Evolutionary conservation across 2,329 filamentous ascomycete genomes (phyloP).

Genomic region (Pseudogymnoascus sp.): DNA sequence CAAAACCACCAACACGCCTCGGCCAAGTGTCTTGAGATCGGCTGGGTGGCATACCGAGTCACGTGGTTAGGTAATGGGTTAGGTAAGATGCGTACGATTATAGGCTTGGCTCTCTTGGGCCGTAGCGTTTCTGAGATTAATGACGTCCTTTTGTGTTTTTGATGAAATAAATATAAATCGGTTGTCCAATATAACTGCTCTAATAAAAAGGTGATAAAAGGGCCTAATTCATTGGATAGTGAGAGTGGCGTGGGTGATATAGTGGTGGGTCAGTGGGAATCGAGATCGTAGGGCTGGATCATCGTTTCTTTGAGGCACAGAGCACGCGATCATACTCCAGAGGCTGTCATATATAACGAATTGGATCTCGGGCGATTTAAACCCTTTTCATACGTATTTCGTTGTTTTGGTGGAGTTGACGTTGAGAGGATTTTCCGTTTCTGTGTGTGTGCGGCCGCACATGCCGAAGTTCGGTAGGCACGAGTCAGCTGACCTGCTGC

Average conservation of each 20-base stretch:
- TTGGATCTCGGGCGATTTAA: neutral
- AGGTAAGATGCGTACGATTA: neutral
- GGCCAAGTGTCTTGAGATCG: constrained; percentile 3
- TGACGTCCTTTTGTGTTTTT: constrained; percentile 6
- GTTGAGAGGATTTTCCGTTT: neutral
- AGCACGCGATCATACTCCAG: neutral
- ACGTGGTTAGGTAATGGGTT: constrained; percentile 9
- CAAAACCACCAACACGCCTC: neutral
- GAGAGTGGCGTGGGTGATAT: neutral
- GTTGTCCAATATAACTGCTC: constrained; percentile 8
- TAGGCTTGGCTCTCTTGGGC: constrained; percentile 5
- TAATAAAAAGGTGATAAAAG: constrained; percentile 3
- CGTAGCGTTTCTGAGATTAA: constrained; percentile 6
- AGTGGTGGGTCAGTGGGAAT: neutral
- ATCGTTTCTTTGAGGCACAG: neutral
- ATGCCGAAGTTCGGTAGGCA: neutral
- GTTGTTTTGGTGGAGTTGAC: constrained; percentile 1
- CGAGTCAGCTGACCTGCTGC: constrained; percentile 2
- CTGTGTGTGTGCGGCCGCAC: neutral
- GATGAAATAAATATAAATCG: neutral
- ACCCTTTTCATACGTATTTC: neutral
- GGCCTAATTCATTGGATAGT: neutral
- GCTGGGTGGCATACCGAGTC: neutral
- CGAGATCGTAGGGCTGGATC: neutral
- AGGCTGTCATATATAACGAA: neutral